Conservation (phyloP, 2,329 filamentous ascomycete genomes). For the Trichoderma koningiopsis region DNA sequence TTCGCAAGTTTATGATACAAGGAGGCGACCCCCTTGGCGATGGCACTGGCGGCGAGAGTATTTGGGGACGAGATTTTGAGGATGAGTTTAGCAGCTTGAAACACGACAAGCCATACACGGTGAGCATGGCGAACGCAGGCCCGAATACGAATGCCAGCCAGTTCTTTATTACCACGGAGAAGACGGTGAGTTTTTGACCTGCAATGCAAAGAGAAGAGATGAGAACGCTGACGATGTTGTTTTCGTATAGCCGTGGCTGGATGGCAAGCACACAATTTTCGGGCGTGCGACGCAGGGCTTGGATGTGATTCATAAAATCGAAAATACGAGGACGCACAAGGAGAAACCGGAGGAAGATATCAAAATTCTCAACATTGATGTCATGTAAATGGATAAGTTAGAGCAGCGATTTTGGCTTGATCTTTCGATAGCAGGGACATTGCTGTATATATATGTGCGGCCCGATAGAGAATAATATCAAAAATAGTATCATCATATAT, state of each 20-base stretch:
- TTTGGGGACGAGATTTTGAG: constrained; percentile 93
- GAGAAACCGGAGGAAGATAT: constrained; percentile 98
- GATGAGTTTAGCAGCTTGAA: constrained; percentile 91
- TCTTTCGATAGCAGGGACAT: neutral
- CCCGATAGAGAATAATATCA: neutral
- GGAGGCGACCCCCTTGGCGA: constrained; percentile 93
- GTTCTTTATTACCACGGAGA: constrained; percentile 98
- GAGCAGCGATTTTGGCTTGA: neutral
- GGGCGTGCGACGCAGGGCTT: constrained; percentile 86
- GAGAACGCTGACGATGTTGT: constrained; percentile 8
- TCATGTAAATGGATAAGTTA: constrained; percentile 43
- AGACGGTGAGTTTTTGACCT: constrained; percentile 64
- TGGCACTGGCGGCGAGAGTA: constrained; percentile 81
- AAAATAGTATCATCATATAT: neutral
- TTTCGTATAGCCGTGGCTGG: constrained; percentile 73
- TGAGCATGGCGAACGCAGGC: constrained; percentile 97
- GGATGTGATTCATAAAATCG: constrained; percentile 94
- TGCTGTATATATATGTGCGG: neutral
- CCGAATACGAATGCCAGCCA: constrained; percentile 94
- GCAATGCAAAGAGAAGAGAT: neutral
- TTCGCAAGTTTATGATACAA: constrained; percentile 99
- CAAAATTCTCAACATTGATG: constrained; percentile 88
- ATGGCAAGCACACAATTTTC: constrained; percentile 96
- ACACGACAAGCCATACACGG: constrained; percentile 94
- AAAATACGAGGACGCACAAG: constrained; percentile 81